phyloP scores from a whole-genome alignment of 2,329 filamentous ascomycete genomes.

The Nigrospora oryzae region DNA sequence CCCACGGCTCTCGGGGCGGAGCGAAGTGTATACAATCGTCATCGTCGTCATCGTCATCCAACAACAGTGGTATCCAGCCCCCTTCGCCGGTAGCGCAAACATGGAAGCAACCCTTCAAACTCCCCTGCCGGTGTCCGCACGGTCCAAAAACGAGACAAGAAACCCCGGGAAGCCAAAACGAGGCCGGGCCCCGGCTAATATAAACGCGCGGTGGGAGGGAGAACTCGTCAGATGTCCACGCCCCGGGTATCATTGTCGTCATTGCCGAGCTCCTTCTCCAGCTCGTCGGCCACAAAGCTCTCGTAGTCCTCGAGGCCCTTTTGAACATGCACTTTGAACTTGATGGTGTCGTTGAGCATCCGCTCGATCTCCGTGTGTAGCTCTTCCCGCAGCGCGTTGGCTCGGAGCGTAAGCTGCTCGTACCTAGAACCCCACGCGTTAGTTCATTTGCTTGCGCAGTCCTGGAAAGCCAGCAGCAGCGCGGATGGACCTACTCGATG shows the following conservation, averaged over 20 bases:
- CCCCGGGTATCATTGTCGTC: constrained; percentile 52
- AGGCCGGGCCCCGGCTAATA: not conserved
- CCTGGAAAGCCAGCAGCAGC: not conserved
- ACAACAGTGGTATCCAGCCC: too few relatives aligned
- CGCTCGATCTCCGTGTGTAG: constrained; percentile 95
- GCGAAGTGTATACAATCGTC: too few relatives aligned
- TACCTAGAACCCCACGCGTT: constrained; percentile 46
- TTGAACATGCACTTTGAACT: constrained; percentile 97
- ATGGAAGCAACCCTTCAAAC: too few relatives aligned
- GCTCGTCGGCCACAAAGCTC: constrained; percentile 83
- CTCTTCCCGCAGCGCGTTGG: constrained; percentile 82
- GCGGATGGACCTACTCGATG: constrained; percentile 62
- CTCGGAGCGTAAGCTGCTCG: constrained; percentile 81
- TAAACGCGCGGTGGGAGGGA: not conserved
- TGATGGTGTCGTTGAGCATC: constrained; percentile 94
- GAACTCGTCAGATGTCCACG: constrained; percentile 33
- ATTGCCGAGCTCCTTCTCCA: constrained; percentile 73
- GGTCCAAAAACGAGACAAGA: not conserved
- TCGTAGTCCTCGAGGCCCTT: constrained; percentile 91
- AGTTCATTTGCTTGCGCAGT: constrained; percentile 1
- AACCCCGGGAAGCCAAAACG: not conserved
- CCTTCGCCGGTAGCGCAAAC: too few relatives aligned
- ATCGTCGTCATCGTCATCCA: too few relatives aligned
- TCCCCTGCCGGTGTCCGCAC: too few relatives aligned
- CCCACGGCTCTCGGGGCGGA: too few relatives aligned